phyloP scores from a whole-genome alignment of 108 stramenopile species.

The Epithemia pelagica region DNA sequence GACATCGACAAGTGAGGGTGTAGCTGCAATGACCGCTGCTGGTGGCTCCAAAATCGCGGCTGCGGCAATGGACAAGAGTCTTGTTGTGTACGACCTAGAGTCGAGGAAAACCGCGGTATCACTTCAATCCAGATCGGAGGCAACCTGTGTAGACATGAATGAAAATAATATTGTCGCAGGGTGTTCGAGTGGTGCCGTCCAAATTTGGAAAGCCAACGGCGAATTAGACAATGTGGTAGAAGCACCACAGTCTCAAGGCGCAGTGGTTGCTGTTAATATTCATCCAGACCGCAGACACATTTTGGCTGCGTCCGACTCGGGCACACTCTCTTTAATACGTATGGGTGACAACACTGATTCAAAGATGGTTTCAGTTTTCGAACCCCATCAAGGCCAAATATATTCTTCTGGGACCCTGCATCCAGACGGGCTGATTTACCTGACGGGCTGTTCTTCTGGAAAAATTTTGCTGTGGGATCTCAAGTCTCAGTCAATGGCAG shows the following conservation, averaged over 20 bases:
- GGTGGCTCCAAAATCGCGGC: constrained; percentile 34
- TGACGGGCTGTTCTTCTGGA: constrained; percentile 48
- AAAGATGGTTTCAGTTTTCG: constrained; percentile 12
- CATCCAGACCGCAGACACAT: constrained; percentile 51
- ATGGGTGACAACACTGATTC: constrained; percentile 20
- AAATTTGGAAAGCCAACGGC: constrained; percentile 20
- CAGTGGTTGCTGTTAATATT: constrained; percentile 24
- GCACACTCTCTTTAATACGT: constrained; percentile 18
- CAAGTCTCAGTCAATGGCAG: constrained; percentile 60
- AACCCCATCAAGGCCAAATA: constrained; percentile 2
- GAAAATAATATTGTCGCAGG: constrained; percentile 19
- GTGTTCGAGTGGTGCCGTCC: constrained; percentile 13
- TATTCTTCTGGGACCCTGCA: constrained; percentile 68
- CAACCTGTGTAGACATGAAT: constrained; percentile 20
- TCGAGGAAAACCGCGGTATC: constrained; percentile 39
- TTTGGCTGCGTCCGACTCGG: constrained; percentile 24
- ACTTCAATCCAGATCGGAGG: constrained; percentile 13
- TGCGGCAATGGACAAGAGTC: constrained; percentile 65
- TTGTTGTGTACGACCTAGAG: constrained; percentile 49
- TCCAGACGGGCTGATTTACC: constrained; percentile 89
- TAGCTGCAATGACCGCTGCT: constrained; percentile 15
- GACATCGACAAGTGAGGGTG: constrained; percentile 36
- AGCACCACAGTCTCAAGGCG: neutral
- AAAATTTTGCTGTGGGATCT: constrained; percentile 78
- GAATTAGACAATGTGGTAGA: neutral